Evolutionary conservation across 805 yeast species (phyloP).

Genomic region (Barnettozyma vustinii): DNA sequence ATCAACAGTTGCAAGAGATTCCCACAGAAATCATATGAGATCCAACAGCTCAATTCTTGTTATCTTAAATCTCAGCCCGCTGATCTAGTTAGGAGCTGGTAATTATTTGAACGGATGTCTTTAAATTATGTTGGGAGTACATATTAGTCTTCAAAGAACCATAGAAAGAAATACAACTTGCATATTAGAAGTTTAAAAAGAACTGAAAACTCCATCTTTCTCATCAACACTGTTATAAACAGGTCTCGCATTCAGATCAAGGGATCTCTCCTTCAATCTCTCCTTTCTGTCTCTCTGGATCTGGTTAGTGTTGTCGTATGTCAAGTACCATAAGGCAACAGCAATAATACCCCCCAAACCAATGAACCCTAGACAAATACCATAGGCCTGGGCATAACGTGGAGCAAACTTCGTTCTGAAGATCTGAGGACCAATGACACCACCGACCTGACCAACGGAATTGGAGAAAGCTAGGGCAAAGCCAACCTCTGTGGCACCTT

Average conservation of each 20-base stretch:
- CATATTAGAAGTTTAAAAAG: too few species aligned
- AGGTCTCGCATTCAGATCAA: constrained; percentile 1
- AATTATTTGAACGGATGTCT: too few species aligned
- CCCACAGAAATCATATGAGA: too few species aligned
- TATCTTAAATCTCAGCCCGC: too few species aligned
- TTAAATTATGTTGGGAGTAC: too few species aligned
- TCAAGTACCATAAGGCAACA: not conserved
- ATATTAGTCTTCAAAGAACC: too few species aligned
- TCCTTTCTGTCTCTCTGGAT: constrained; percentile 1
- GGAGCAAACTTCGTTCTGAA: constrained; percentile 9
- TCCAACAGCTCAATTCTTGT: too few species aligned
- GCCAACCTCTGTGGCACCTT: constrained; percentile 10
- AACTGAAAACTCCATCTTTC: not conserved
- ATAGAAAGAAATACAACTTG: too few species aligned
- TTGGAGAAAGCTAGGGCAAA: constrained; percentile 10
- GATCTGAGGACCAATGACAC: constrained; percentile 15
- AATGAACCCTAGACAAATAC: constrained; percentile 11
- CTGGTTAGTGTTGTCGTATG: not conserved
- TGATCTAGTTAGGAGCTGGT: too few species aligned
- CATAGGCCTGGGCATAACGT: constrained; percentile 10
- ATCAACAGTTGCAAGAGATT: too few species aligned
- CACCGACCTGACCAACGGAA: constrained; percentile 9
- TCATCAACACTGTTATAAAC: not conserved
- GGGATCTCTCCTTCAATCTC: constrained; percentile 1
- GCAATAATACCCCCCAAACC: not conserved